These are phyloP conservation scores for Clonostachys rosea DNA, from an alignment of 2,329 filamentous ascomycete species.

Conservation along the genomic window DNA sequence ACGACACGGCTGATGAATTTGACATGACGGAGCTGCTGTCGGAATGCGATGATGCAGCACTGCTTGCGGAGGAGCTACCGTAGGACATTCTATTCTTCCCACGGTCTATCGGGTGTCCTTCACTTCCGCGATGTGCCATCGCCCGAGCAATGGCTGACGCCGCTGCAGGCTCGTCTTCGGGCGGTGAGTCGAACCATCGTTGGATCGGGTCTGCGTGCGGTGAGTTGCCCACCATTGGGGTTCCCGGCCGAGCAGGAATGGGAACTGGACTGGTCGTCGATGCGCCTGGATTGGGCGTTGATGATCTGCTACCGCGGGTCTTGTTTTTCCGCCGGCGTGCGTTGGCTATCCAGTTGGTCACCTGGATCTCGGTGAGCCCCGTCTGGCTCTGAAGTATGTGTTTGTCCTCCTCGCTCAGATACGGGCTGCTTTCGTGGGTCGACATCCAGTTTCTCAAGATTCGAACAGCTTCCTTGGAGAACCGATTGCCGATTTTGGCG, in stretches of 20 bases:
- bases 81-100: no score
- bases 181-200: constrained; percentile 2
- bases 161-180: constrained; percentile 1
- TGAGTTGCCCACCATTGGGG: constrained; percentile 15
- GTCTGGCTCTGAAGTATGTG: constrained; percentile 68
- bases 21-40: constrained; percentile 11
- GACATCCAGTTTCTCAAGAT: constrained; percentile 77
- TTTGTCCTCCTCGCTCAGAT: constrained; percentile 78
- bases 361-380: constrained; percentile 71
- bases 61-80: background rate
- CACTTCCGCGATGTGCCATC: background rate
- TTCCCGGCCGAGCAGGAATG: constrained; percentile 39
- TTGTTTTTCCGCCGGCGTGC: constrained; percentile 75
- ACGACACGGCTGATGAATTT: constrained; percentile 13
- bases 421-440: constrained; percentile 70
- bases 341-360: constrained; percentile 86
- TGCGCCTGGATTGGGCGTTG: constrained; percentile 40
- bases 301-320: constrained; percentile 45
- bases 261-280: constrained; percentile 35
- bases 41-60: constrained; percentile 1
- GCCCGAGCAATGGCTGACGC: background rate
- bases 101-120: no score
- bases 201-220: background rate
- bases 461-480: constrained; percentile 70
- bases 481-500: background rate